Base-by-base conservation (phyloP, 176 grass and related monocot genomes). In the Avena atlantica region DNA sequence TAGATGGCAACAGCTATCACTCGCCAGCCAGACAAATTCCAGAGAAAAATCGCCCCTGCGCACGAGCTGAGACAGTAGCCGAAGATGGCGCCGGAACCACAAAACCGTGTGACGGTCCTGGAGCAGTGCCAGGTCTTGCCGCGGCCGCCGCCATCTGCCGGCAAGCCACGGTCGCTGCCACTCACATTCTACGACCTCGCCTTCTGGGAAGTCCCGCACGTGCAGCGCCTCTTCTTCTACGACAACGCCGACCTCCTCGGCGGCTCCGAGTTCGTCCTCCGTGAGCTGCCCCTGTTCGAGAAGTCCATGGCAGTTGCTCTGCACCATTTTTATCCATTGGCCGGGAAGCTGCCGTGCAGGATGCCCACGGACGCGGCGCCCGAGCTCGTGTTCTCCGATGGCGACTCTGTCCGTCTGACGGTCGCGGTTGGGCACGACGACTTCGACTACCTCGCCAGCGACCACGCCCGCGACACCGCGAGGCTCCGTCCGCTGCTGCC, bases 181-280 rank as follows among this genome's bases (percentile, higher is more conserved):
- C 93, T 95, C 52, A 92, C 95, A 48, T 95, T 86, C 84, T 98
- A 92, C 62, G 93, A 98, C 73, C 76, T 92, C 62, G 91, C 83
- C 4, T 98, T 94, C 91, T 92, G 91, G 85, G 80, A 80, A 68
- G 89, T 94, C 8, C 91, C 93, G 0, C 95, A 93, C 16, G 91
- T 98, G 67, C 93, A 95, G 78, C 87, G 91, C 23, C 78, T 98
- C 42, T 79, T 98, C 86, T 95, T 95, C 84, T 98, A 93, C 88
- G 80, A 57, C 60, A 79, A 78, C 13, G 27, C 88, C 62, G 61
- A 86, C 47, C 13, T 90, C 11, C 67, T 71, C 53, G 44, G 25
- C 12, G 78, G 78, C 60, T 87, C 79, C 20, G 77, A 89, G 20
- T 87, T 83, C 82, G 70, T 78, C 14, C 78, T 81, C 59, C 29